Evolutionary conservation across 148 eudicot genomes (phyloP).

Genomic region (Persicaria tinctoria): DNA sequence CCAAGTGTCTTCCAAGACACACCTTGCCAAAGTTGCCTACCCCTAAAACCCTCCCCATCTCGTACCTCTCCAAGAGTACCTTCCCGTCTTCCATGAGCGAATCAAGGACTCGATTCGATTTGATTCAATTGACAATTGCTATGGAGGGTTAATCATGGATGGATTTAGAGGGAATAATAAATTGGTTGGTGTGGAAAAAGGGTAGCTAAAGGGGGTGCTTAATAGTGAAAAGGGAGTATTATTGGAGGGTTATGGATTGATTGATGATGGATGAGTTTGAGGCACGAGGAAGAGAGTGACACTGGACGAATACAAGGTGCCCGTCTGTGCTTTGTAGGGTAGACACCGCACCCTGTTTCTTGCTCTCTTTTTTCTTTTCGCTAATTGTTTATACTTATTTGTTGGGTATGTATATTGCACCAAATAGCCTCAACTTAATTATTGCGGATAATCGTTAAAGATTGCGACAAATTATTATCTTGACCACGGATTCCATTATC

Average conservation of each 20-base stretch:
- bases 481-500: no score
- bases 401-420: no score
- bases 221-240: background rate
- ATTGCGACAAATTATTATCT: no score
- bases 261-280: background rate
- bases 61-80: conserved; percentile 34
- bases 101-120: no score
- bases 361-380: background rate
- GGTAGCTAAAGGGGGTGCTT: background rate
- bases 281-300: no score
- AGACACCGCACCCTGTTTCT: background rate
- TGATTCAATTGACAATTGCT: no score
- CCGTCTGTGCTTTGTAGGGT: background rate
- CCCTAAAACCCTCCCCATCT: conserved; percentile 34
- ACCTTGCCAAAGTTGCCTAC: conserved; percentile 58
- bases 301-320: background rate
- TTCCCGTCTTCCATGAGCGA: conserved; percentile 24
- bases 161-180: no score
- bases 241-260: background rate
- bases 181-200: background rate
- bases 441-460: no score
- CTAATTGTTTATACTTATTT: no score
- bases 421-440: no score
- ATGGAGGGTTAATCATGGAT: no score
- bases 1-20: conserved; percentile 19